These are phyloP conservation scores for Trichomonas vaginalis DNA, from an alignment of 208 protist species.

Conservation along the genomic window DNA sequence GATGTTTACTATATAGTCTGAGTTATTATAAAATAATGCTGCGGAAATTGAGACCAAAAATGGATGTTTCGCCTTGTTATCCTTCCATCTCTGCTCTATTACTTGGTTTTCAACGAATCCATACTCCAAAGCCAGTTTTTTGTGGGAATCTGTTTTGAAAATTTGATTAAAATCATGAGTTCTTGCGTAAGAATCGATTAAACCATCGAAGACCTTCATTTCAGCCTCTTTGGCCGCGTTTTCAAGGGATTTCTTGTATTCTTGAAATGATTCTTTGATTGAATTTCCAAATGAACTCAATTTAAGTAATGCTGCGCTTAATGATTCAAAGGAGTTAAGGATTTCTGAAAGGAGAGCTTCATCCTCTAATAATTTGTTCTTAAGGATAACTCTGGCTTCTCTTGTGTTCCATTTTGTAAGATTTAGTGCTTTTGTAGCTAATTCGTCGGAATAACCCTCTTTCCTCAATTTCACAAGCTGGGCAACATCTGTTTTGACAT, in stretches of 20 bases:
- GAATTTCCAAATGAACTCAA: background rate
- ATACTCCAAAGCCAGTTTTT: background rate
- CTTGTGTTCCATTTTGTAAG: background rate
- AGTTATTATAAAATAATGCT: background rate
- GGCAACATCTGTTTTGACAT: background rate
- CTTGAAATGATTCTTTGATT: background rate
- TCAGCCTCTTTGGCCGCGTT: background rate
- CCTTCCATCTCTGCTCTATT: background rate
- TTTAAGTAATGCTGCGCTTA: background rate
- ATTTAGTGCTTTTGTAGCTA: background rate
- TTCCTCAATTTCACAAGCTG: background rate
- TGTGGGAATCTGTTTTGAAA: background rate
- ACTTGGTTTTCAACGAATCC: background rate
- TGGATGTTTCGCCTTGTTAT: background rate
- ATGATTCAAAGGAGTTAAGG: background rate
- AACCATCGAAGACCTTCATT: background rate
- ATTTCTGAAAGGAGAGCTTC: background rate
- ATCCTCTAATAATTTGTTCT: background rate
- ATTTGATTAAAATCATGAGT: background rate
- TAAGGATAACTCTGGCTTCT: background rate
- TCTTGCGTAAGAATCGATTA: background rate
- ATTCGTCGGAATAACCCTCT: background rate
- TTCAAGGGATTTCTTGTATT: background rate
- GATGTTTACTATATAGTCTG: background rate
- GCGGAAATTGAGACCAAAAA: background rate